Evolutionary conservation across 352 stramenopile genomes (phyloP), one percentile per base, ranked within the genome.

Genomic region (Pythium myriotylum): DNA sequence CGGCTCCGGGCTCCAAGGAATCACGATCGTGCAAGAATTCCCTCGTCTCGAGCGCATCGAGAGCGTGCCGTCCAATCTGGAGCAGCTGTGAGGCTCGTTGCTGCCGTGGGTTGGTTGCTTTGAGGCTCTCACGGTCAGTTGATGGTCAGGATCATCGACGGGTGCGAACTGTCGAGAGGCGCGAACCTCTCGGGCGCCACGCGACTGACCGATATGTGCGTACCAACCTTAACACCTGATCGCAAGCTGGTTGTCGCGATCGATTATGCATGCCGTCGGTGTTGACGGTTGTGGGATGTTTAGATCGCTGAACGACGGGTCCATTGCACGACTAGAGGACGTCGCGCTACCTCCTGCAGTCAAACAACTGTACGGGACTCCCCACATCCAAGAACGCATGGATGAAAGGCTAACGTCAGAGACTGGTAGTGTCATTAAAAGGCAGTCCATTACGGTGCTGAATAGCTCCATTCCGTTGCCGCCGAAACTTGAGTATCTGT

Each of bases 1-100:
- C 29, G 29, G 29, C 29, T 35, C 29, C 5, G 29, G 10, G 5
- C 5, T 35, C 29, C 5, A 35, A 35, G 29, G 29, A 35, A 5
- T 35, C 29, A 35, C 29, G 29, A 5, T 35, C 29, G 10, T 35
- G 29, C 29, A 10, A 35, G 29, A 35, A 10, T 35, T 35, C 10
- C 29, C 29, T 35, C 29, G 29, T 10, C 29, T 51, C 22, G 23
- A 51, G 45, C 45, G 45, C 22, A 24, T 51, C 45, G 45, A 51
- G 19, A 51, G 45, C 12, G 45, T 51, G 22, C 45, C 45, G 17
- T 16, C 19, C 3, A 51, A 32, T 23, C 19, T 51, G 2, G 13
- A 32, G 4, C n/a, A 17, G 4, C 19, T 51, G 45, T 51, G 22
- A 51, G 42, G 17, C 9, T n/a, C n/a, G n/a, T n/a, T n/a, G n/a